Conservation (phyloP, 106 monocot genomes). For the Dioscorea alata region DNA sequence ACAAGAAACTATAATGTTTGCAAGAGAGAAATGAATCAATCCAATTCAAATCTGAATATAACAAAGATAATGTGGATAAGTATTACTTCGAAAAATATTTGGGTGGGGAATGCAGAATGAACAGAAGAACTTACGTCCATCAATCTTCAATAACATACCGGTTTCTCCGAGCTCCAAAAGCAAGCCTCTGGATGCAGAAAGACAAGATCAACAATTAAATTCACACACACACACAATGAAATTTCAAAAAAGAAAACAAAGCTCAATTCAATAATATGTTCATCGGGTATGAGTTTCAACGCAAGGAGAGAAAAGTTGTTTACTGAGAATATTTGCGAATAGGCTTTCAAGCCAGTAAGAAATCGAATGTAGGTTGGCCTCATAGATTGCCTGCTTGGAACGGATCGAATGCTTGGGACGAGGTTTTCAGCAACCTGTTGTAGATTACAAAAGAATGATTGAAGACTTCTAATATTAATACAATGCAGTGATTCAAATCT, state of each 20-base stretch:
- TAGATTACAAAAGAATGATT: conserved; percentile 6
- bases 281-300: not conserved
- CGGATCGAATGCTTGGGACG: conserved; percentile 69
- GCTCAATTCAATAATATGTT: too few relatives aligned
- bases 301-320: conserved; percentile 7
- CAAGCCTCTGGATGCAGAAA: conserved; percentile 62
- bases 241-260: too few relatives aligned
- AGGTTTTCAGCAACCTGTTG: conserved; percentile 87
- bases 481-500: too few relatives aligned
- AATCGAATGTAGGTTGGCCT: conserved; percentile 92
- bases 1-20: too few relatives aligned
- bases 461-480: too few relatives aligned
- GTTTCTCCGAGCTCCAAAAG: conserved; percentile 89
- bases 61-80: too few relatives aligned
- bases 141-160: conserved; percentile 76
- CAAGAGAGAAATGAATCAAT: too few relatives aligned
- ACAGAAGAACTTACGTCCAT: conserved; percentile 2
- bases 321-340: conserved; percentile 97
- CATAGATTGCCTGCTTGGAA: conserved; percentile 46
- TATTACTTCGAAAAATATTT: too few relatives aligned
- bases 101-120: too few relatives aligned
- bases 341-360: conserved; percentile 94
- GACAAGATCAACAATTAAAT: not conserved
- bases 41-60: too few relatives aligned
- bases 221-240: not conserved